A percentile compares a stretch with the other conserved stretches of the same genome.
Conservation (phyloP, 2,329 filamentous ascomycete species). For the Dryadomyces quercus-mongolicae region DNA sequence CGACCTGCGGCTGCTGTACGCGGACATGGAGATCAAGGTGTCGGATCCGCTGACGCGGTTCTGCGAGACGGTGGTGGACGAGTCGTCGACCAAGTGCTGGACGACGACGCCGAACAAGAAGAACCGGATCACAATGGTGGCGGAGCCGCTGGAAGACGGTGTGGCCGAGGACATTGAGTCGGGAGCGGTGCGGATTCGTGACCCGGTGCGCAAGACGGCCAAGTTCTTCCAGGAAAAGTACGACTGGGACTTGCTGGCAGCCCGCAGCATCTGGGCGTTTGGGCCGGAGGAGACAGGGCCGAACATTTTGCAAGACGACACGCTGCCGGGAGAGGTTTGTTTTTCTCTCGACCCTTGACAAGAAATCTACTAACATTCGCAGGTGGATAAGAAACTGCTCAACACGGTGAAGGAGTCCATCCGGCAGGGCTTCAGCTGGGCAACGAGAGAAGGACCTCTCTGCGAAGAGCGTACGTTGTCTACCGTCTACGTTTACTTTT, state of each 20-base stretch:
- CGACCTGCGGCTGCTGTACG: conserved; percentile 83
- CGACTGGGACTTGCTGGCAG: conserved; percentile 90
- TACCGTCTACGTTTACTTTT: conserved; percentile 8
- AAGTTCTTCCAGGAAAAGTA: conserved; percentile 97
- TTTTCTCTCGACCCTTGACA: not conserved
- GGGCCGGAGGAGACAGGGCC: conserved; percentile 89
- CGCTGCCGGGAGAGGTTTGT: conserved; percentile 70
- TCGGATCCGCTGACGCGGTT: conserved; percentile 96
- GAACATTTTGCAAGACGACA: conserved; percentile 95
- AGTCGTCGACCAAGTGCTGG: conserved; percentile 95
- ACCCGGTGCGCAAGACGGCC: conserved; percentile 83
- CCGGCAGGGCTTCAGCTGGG: conserved; percentile 94
- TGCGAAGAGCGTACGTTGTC: conserved; percentile 93
- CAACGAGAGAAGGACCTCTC: conserved; percentile 82
- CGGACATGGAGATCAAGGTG: conserved; percentile 98
- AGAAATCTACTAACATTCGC: conserved; percentile 5
- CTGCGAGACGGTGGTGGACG: conserved; percentile 95
- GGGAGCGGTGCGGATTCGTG: conserved; percentile 80
- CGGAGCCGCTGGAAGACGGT: conserved; percentile 87
- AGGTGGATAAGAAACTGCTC: conserved; percentile 86
- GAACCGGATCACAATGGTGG: conserved; percentile 98
- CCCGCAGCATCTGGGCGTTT: conserved; percentile 96
- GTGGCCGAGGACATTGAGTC: conserved; percentile 92
- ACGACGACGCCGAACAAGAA: conserved; percentile 98
- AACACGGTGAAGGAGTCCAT: conserved; percentile 83